Percentiles rank a stretch among this genome's conserved stretches.
These are phyloP conservation scores for Microsporum ferrugineum DNA, from an alignment of 2,329 filamentous ascomycete species.

Conservation along the genomic window DNA sequence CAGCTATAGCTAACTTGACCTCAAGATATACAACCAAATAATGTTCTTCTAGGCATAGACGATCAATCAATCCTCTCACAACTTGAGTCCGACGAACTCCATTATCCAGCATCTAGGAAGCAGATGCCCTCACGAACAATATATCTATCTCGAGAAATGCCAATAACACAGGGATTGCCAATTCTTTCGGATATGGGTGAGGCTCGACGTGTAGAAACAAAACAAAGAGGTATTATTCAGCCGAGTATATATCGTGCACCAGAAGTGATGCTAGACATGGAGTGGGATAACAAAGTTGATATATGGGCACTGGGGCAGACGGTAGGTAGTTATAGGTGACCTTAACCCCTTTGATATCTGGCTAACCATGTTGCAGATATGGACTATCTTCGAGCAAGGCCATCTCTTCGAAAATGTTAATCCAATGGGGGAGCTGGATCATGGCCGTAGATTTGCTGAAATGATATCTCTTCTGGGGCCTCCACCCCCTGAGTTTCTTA, in stretches of 20 bases:
- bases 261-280: constrained; percentile 22
- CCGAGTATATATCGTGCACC: constrained; percentile 22
- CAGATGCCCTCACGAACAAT: constrained; percentile 19
- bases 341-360: neutral
- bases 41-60: constrained; percentile 23
- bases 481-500: constrained; percentile 8
- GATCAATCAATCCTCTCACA: constrained; percentile 21
- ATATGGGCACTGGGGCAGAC: constrained; percentile 17
- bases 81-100: constrained; percentile 22
- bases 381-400: constrained; percentile 1
- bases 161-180: constrained; percentile 15
- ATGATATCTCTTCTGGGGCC: constrained; percentile 6
- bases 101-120: constrained; percentile 21
- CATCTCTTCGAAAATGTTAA: constrained; percentile 5
- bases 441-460: neutral
- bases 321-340: neutral
- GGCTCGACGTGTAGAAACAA: constrained; percentile 15
- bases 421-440: constrained; percentile 2
- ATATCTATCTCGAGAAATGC: constrained; percentile 18
- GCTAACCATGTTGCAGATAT: neutral
- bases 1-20: neutral
- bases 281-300: constrained; percentile 22
- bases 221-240: constrained; percentile 18
- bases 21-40: constrained; percentile 24
- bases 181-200: constrained; percentile 24